Evolutionary conservation across 2,329 filamentous ascomycete genomes (phyloP), one percentile per base, ranked within the genome.

Genomic region (Escovopsis sp.): DNA sequence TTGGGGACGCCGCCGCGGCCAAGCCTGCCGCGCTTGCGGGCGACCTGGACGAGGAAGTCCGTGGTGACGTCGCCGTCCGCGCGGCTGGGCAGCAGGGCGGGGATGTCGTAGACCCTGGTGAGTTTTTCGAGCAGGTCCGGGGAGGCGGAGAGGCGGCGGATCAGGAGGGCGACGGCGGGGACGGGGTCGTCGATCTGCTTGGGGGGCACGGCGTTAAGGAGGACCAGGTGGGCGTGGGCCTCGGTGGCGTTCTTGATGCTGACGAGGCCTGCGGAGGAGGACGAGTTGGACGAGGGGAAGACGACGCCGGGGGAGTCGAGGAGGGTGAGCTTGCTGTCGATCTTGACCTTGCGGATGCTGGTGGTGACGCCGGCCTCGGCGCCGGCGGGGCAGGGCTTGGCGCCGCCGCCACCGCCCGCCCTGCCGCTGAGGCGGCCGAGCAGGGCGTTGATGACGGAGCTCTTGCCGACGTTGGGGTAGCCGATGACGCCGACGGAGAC

Each of bases 391-490:
- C 87, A 94, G 36, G 85, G 83, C 47, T 57, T 64, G 33, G 72
- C 70, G 51, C 73, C 67, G 51, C 62, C 59, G 37, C 66, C 66
- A 33, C 75, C 75, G 55, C 75, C 78, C 28, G 8, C 28, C 28
- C 11, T 5, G 44, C 78, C 73, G 50, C 81, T 77, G 52, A 94
- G 69, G 33, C 85, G 77, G 33, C 83, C 79, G 18, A 86, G 82
- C 43, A 95, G 77, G 12, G 87, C 85, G 61, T 95, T 95, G 72
- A 95, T 94, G 55, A 95, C 86, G 40, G 87, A 94, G 26, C 86
- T 94, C 69, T 95, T 95, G 59, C 88, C 88, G 46, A 94, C 88
- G 59, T 95, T 95, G 54, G 88, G 88, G 61, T 94, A 95, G 26
- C 88, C 88, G 53, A 95, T 93, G 48, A 95, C 85, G 50, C 88